A percentile compares a stretch with the other conserved stretches of the same genome.
Evolutionary conservation across 306 rosid genomes (phyloP).

Genomic region (cucumber (Cucumis sativus)): Cucumber_9930_V3 NC_026655.2:1818501-1819000

Average conservation of each 20-base stretch:
- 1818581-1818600: constrained; percentile 64
- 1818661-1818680: background rate
- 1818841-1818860: constrained; percentile 1
- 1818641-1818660: background rate
- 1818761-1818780: constrained; percentile 85
- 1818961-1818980: constrained; percentile 62
- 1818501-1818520: constrained; percentile 61
- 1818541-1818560: constrained; percentile 55
- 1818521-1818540: constrained; percentile 51
- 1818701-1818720: constrained; percentile 39
- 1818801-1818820: constrained; percentile 44
- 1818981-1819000: constrained; percentile 88
- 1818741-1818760: constrained; percentile 76
- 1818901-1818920: background rate
- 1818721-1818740: constrained; percentile 41
- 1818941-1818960: background rate
- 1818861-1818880: constrained; percentile 18
- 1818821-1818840: constrained; percentile 40
- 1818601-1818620: constrained; percentile 61
- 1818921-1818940: constrained; percentile 7
- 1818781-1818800: constrained; percentile 79
- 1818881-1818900: constrained; percentile 4
- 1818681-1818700: background rate
- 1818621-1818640: constrained; percentile 16
- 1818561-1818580: constrained; percentile 63